These are phyloP conservation scores for Monosporascus sp. DNA, from an alignment of 2,329 filamentous ascomycete species.

Conservation along the genomic window DNA sequence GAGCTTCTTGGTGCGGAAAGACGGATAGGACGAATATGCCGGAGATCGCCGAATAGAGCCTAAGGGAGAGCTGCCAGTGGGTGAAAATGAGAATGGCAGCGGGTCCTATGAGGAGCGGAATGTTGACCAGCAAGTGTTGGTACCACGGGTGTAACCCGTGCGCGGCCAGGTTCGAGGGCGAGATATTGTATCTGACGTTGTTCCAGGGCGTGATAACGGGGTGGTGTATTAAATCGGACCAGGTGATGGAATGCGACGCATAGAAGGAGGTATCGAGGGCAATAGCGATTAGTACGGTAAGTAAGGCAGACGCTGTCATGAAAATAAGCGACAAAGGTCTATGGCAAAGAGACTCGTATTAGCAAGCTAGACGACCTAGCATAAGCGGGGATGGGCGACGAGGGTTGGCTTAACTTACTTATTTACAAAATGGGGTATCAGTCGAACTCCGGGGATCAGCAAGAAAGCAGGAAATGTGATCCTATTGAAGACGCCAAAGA, in stretches of 20 bases:
- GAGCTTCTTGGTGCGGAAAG: conserved; percentile 75
- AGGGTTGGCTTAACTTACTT: conserved; percentile 51
- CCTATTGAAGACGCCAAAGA: conserved; percentile 90
- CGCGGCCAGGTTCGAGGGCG: conserved; percentile 62
- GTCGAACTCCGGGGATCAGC: conserved; percentile 72
- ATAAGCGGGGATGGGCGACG: neutral
- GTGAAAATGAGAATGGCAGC: conserved; percentile 57
- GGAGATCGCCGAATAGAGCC: conserved; percentile 68
- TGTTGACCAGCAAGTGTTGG: conserved; percentile 67
- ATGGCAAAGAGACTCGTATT: conserved; percentile 9
- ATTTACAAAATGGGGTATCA: conserved; percentile 79
- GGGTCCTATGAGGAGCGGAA: conserved; percentile 68
- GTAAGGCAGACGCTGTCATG: conserved; percentile 58
- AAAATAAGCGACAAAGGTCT: conserved; percentile 58
- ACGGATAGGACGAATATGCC: conserved; percentile 65
- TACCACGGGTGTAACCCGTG: conserved; percentile 77
- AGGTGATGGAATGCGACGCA: conserved; percentile 54
- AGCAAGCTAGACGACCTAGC: conserved; percentile 3
- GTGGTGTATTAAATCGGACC: conserved; percentile 56
- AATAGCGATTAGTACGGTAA: conserved; percentile 69
- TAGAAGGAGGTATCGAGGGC: conserved; percentile 85
- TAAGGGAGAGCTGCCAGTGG: conserved; percentile 51
- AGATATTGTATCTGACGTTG: conserved; percentile 71
- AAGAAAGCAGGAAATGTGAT: conserved; percentile 97
- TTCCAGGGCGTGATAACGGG: conserved; percentile 74